A percentile compares a stretch with the other conserved stretches of the same genome.
phyloP scores from a whole-genome alignment of 352 stramenopile species.

The Globisporangium okanoganense region DNA sequence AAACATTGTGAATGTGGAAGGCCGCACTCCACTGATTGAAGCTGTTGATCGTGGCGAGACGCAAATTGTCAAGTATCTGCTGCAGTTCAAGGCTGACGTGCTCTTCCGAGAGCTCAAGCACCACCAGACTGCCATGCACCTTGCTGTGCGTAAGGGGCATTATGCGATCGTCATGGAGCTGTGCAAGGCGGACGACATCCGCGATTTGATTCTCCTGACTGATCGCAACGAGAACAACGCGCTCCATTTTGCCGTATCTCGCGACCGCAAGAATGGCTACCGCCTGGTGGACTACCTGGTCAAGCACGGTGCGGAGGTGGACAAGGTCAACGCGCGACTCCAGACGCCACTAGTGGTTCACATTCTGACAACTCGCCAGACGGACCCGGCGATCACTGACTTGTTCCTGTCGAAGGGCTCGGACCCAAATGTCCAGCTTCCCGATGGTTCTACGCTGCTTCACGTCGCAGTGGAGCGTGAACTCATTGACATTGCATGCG shows the following conservation, averaged over 20 bases:
- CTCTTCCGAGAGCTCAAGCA: conserved; percentile 85
- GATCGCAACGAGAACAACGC: conserved; percentile 85
- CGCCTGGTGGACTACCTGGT: conserved; percentile 82
- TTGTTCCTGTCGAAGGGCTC: conserved; percentile 62
- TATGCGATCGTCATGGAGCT: conserved; percentile 86
- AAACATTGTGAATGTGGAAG: conserved; percentile 82
- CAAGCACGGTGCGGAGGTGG: conserved; percentile 75
- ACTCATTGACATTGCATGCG: conserved; percentile 74
- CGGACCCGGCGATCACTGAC: conserved; percentile 73
- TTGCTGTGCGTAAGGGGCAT: conserved; percentile 80
- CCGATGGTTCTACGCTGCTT: conserved; percentile 78
- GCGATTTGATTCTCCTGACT: conserved; percentile 62
- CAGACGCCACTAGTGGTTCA: conserved; percentile 79
- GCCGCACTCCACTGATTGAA: conserved; percentile 75
- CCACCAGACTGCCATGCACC: conserved; percentile 76
- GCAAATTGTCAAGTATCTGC: conserved; percentile 71
- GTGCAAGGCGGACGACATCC: conserved; percentile 68
- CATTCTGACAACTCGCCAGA: conserved; percentile 84
- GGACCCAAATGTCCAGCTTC: conserved; percentile 66
- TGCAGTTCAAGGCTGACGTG: conserved; percentile 83
- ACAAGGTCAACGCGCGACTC: conserved; percentile 81
- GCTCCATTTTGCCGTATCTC: conserved; percentile 78
- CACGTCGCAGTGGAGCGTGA: conserved; percentile 82
- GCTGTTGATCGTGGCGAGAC: conserved; percentile 69
- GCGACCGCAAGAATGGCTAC: conserved; percentile 79